Conservation (phyloP, 1,284 basidiomycete genomes). For the Agaricales sp. region DNA sequence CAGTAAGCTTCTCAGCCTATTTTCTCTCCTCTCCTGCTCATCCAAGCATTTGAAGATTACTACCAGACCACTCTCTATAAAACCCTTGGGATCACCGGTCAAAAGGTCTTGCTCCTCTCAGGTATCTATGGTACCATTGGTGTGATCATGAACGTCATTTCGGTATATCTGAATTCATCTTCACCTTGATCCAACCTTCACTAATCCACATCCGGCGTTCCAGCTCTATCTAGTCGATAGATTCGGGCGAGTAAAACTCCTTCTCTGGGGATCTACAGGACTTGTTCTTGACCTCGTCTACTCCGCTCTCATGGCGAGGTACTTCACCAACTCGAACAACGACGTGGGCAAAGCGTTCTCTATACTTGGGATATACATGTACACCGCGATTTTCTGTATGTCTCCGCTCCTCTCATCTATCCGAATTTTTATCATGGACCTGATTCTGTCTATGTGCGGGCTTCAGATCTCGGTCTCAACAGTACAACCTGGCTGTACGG, state of each 20-base stretch:
- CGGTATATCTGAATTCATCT: neutral
- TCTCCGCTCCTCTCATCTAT: neutral
- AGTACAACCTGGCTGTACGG: slow-evolving; percentile 14
- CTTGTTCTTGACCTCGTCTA: slow-evolving; percentile 11
- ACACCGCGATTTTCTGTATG: slow-evolving; percentile 12
- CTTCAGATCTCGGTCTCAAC: slow-evolving; percentile 8
- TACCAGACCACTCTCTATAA: slow-evolving; percentile 13
- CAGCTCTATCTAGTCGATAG: slow-evolving; percentile 8
- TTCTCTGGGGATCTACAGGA: slow-evolving; percentile 7
- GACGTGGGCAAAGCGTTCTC: slow-evolving; percentile 12
- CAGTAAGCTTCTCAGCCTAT: slow-evolving; percentile 4
- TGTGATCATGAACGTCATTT: slow-evolving; percentile 8
- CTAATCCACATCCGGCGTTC: neutral
- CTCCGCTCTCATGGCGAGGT: slow-evolving; percentile 11
- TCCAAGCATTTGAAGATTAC: slow-evolving; percentile 7
- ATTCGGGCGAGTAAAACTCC: slow-evolving; percentile 10
- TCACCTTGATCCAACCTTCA: neutral
- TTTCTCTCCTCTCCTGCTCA: neutral
- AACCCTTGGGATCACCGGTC: slow-evolving; percentile 10
- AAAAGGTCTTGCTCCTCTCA: slow-evolving; percentile 10
- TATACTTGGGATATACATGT: slow-evolving; percentile 13
- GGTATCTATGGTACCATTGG: slow-evolving; percentile 11
- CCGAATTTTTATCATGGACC: neutral
- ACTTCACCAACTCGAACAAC: slow-evolving; percentile 10
- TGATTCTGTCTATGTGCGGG: no score